Evolutionary conservation across 202 grass and related monocot genomes (phyloP).

Genomic region (Zoysia matrella): DNA sequence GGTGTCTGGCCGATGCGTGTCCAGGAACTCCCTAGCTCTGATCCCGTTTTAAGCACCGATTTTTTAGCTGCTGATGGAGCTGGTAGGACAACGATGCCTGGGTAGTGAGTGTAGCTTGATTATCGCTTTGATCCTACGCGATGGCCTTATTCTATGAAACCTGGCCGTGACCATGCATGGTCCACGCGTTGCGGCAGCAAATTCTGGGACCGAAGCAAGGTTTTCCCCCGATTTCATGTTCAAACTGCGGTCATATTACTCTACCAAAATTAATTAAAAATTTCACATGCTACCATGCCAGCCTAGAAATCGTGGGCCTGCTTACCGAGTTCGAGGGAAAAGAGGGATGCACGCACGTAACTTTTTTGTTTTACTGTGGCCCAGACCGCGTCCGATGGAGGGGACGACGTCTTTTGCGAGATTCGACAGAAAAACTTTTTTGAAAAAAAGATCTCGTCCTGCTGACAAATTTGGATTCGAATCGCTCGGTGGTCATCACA

Average conservation of each 20-base stretch:
- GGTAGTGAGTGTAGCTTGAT: neutral
- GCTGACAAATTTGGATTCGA: constrained; percentile 7
- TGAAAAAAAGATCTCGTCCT: neutral
- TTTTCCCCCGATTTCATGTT: neutral
- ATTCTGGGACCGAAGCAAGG: neutral
- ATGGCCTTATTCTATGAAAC: neutral
- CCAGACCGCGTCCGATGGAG: neutral
- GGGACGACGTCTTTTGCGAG: neutral
- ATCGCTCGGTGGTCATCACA: constrained; percentile 12
- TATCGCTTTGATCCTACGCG: neutral
- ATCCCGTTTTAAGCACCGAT: neutral
- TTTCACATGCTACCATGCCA: neutral
- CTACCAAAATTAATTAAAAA: neutral
- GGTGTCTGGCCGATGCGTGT: neutral
- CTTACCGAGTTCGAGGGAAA: neutral
- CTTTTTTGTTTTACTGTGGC: neutral
- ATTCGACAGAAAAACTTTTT: neutral
- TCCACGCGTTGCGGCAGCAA: neutral
- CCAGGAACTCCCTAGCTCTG: neutral
- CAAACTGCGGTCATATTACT: neutral
- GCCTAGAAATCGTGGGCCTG: neutral
- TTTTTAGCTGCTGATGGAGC: neutral
- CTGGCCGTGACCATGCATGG: neutral
- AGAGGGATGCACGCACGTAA: neutral
- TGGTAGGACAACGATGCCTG: neutral